phyloP scores from a whole-genome alignment of 1,284 basidiomycete species.

The Calocybe gambosa region DNA sequence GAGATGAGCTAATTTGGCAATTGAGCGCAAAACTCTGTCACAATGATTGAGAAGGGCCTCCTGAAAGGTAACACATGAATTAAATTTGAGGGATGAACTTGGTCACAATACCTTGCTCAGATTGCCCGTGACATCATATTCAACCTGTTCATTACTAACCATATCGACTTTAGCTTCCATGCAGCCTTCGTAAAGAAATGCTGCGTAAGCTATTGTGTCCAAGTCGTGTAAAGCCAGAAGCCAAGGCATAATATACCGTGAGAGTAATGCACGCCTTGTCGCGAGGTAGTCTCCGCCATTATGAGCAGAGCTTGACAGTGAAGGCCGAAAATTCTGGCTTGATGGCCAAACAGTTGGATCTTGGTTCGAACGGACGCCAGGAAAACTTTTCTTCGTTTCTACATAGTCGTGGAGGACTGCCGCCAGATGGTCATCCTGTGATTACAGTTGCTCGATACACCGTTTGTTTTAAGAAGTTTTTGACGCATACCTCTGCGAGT shows the following conservation, averaged over 20 bases:
- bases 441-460: background rate
- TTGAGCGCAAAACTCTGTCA: slow-evolving; percentile 41
- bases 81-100: background rate
- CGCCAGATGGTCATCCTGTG: slow-evolving; percentile 56
- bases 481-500: slow-evolving; percentile 51
- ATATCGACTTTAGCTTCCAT: slow-evolving; percentile 32
- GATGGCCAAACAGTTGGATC: slow-evolving; percentile 47
- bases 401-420: slow-evolving; percentile 60
- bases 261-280: slow-evolving; percentile 41
- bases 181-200: slow-evolving; percentile 44
- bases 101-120: slow-evolving; percentile 13
- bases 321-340: slow-evolving; percentile 29
- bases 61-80: slow-evolving; percentile 6
- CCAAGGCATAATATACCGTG: slow-evolving; percentile 57
- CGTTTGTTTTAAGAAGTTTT: background rate
- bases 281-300: slow-evolving; percentile 65
- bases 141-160: slow-evolving; percentile 12
- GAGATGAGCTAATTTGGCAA: slow-evolving; percentile 49
- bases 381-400: slow-evolving; percentile 45
- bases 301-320: slow-evolving; percentile 38
- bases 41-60: slow-evolving; percentile 20
- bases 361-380: slow-evolving; percentile 51
- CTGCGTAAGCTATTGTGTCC: slow-evolving; percentile 43
- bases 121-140: slow-evolving; percentile 5
- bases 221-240: slow-evolving; percentile 57